Base-by-base conservation (phyloP, 2,329 filamentous ascomycete genomes). In the Sarocladium kiliense region DNA sequence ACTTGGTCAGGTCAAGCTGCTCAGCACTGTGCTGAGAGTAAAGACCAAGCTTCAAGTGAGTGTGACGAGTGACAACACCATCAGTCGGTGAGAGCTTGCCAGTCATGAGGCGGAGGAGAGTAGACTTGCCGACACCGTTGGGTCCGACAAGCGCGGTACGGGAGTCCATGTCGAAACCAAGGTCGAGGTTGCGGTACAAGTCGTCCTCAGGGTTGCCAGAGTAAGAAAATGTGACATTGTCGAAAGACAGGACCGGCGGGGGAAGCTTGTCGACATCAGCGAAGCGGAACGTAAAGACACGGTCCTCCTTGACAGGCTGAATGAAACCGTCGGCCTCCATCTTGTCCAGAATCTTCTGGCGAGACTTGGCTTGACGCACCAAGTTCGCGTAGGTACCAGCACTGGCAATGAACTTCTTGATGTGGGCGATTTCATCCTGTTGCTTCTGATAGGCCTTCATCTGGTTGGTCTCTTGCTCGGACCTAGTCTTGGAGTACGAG, bases 241-340 rank as follows among this genome's bases (percentile, higher is more conserved):
- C 94, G 66, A 99, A 96, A 10, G 94, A 93, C 64, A 99, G 78
- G 45, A 99, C 94, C 37, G 94, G 94, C 54, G 94, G 95, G 12
- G 94, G 94, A n/a, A 99, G 87, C 82, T 99, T 99, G 71, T 99
- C 94, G 54, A 97, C 94, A 68, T 97, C 92, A 63, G 94, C 94
- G 73, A 99, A 99, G 68, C 93, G 87, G 87, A 99, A 99, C 57
- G 87, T 93, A 78, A 99, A 99, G 68, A 96, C 88, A 59, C 85
- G 84, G 76, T 99, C 94, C 61, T 84, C 76, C 55, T 81, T 75
- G 59, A 99, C 91, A 56, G 91, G 89, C 76, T 99, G 88, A 70
- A 99, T 97, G 75, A 97, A 94, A 63, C 94, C 94, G 67, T 99
- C 94, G 65, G 95, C 94, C 82, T 97, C 93, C 94, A 99, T 99